Evolutionary conservation across 148 eudicot genomes (phyloP), one percentile per base, ranked within the genome.

Genomic region (Silene uniflora): DNA sequence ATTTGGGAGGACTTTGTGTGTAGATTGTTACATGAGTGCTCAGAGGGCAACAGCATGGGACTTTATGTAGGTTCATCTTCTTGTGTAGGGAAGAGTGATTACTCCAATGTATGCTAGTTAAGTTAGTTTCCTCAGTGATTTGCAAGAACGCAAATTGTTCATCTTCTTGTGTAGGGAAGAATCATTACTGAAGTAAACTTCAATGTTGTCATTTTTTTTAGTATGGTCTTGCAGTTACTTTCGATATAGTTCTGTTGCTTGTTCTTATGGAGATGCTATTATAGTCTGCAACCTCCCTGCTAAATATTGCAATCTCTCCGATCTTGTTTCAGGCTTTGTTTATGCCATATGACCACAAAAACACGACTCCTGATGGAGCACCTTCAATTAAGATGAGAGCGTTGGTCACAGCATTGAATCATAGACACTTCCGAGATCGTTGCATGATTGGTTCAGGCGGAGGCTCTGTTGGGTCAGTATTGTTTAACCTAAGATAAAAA

Each of bases 321-420:
- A 70, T 42, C 11, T 71, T 77, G 77, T 77, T 78, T 21, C 82
- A 94, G 98, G 98, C 98, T 66, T 72, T 94, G 75, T 94, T 94
- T 83, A 94, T 94, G 98, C 98, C 98, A 74, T 94, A 94, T 60
- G 98, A 94, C 86, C 98, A 94, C 89, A 91, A 87, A 82, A 94
- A 94, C 73, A 85, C 87, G 17, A 94, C 98, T 14, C 98, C 98
- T 47, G 86, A 80, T 77, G 98, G 96, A 81, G 74, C 75, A 59
- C 76, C 82, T 75, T 84, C 93, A n/a, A 79, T 76, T 27, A 88
- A 82, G 77, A 88, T 91, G 86, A 88, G 76, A 85, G 76, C 84
- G 75, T 81, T 94, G 85, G 93, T 91, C 77, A 86, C 88, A 71
- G 84, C 78, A 49, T 78, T 94, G 76, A 94, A 94, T 81, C 88